Conservation (phyloP, 225 moss, liverwort and hornwort genomes). For the Straminergon stramineum region DNA sequence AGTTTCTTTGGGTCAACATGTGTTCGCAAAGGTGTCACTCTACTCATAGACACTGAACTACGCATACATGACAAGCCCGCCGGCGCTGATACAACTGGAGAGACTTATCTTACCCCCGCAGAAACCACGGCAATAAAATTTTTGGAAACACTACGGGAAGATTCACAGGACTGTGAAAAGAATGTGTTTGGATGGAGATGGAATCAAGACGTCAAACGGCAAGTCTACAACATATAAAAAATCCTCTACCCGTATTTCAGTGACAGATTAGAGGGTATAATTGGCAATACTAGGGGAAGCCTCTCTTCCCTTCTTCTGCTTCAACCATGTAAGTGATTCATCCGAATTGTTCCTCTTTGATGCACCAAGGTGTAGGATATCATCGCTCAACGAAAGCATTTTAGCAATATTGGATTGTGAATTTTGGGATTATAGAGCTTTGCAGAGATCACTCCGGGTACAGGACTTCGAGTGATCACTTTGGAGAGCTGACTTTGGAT, state of each 20-base stretch:
- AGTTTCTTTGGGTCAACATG: neutral
- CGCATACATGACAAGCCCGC: neutral
- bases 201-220: neutral
- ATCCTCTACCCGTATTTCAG: neutral
- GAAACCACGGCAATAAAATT: neutral
- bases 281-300: neutral
- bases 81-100: neutral
- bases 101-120: neutral
- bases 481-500: neutral
- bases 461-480: neutral
- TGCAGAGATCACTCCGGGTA: neutral
- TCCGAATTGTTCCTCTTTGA: neutral
- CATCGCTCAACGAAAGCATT: neutral
- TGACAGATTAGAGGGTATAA: neutral
- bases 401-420: neutral
- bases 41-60: neutral
- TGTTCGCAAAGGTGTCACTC: neutral
- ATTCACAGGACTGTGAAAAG: neutral
- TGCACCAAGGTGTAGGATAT: neutral
- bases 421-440: neutral
- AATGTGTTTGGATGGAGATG: neutral
- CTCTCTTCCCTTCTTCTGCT: neutral
- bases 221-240: neutral
- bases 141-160: neutral
- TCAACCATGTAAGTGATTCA: neutral